These are phyloP conservation scores for Scenedesmus sp. DNA, from an alignment of 163 green algal species.

Conservation along the genomic window DNA sequence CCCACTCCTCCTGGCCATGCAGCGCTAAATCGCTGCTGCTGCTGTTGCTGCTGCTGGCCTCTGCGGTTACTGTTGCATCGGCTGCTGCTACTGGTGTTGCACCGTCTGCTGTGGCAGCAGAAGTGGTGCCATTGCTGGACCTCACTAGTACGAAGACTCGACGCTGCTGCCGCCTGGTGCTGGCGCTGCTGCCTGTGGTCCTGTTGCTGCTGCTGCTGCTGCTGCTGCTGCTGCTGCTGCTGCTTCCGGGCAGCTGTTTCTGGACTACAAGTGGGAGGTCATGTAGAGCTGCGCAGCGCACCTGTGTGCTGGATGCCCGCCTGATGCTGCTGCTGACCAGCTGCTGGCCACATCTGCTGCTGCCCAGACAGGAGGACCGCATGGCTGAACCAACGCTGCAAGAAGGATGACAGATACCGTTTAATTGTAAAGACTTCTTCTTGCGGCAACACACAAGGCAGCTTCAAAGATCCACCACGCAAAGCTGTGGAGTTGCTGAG, in stretches of 20 bases:
- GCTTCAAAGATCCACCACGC: background rate
- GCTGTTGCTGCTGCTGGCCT: conserved; percentile 10
- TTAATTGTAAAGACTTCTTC: background rate
- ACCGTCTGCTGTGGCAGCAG: background rate
- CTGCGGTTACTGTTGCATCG: background rate
- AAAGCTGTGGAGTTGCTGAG: background rate
- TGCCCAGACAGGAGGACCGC: background rate
- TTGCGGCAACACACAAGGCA: background rate
- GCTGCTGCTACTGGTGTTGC: conserved; percentile 13
- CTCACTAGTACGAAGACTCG: background rate
- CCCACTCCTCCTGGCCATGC: conserved; percentile 42
- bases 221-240: background rate
- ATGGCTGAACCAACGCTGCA: background rate
- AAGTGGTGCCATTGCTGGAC: background rate
- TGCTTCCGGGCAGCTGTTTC: background rate
- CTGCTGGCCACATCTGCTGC: conserved; percentile 33
- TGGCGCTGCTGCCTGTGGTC: background rate
- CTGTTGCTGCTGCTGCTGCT: conserved; percentile 9
- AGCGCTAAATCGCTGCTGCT: background rate
- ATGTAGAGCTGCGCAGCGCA: background rate
- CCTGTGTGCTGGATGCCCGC: background rate
- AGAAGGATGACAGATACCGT: background rate
- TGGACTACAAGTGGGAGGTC: background rate
- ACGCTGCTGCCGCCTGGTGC: background rate
- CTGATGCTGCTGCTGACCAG: conserved; percentile 35